phyloP scores from a whole-genome alignment of 129 eudicot genomes.

The Tagetes erecta region DNA sequence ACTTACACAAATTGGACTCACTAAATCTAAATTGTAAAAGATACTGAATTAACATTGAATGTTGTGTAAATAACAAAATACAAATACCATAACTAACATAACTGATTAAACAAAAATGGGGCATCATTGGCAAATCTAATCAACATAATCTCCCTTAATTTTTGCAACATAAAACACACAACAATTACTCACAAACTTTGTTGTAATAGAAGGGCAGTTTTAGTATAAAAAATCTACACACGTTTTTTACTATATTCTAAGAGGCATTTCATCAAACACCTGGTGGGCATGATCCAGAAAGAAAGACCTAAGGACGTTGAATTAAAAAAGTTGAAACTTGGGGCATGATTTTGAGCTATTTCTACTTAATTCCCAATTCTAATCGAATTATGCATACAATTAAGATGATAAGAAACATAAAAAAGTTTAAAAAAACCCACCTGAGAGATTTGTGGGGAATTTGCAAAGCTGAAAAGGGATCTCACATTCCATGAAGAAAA shows the following conservation, averaged over 20 bases:
- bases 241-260: too few species aligned
- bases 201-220: too few species aligned
- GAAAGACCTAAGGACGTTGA: neutral
- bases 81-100: neutral
- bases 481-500: conserved; percentile 32
- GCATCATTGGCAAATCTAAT: neutral
- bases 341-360: neutral
- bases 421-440: conserved; percentile 12
- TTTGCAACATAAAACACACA: too few species aligned
- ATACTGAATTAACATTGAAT: too few species aligned
- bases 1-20: neutral
- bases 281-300: too few species aligned
- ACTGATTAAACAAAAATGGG: neutral
- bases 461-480: conserved; percentile 35
- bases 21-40: neutral
- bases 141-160: neutral
- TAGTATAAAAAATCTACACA: too few species aligned
- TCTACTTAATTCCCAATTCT: conserved; percentile 24
- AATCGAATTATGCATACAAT: neutral
- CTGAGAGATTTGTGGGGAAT: conserved; percentile 30
- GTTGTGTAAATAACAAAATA: too few species aligned
- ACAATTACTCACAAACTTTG: too few species aligned
- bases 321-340: neutral
- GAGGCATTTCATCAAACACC: too few species aligned
- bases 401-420: neutral